phyloP scores from a whole-genome alignment of 345 rosid genomes.

The Bruguiera gymnorhiza region DNA sequence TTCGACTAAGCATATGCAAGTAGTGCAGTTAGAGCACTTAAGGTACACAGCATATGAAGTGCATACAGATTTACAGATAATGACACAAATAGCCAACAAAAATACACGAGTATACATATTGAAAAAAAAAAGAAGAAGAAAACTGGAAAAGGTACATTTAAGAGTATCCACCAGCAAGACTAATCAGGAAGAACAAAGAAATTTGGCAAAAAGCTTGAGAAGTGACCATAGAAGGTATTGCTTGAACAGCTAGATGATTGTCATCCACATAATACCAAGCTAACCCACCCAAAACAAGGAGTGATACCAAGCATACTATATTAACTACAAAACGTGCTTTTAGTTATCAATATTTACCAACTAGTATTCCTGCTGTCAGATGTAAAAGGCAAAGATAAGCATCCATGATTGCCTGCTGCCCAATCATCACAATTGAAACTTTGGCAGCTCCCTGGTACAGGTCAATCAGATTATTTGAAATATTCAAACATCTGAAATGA shows the following conservation, averaged over 20 bases:
- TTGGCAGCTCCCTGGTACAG: slow-evolving; percentile 91
- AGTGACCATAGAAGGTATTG: background rate
- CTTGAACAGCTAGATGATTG: background rate
- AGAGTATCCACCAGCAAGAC: background rate
- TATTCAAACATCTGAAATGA: no score
- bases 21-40: background rate
- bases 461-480: slow-evolving; percentile 17
- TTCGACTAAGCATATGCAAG: background rate
- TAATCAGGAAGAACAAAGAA: background rate
- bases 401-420: slow-evolving; percentile 99
- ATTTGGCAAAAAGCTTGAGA: background rate
- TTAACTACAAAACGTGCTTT: background rate
- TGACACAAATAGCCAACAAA: no score
- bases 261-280: background rate
- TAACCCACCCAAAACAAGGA: background rate
- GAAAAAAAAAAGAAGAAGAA: background rate
- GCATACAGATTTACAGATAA: no score
- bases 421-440: slow-evolving; percentile 89
- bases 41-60: background rate
- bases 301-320: background rate
- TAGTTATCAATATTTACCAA: slow-evolving; percentile 51
- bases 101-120: background rate
- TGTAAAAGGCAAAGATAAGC: slow-evolving; percentile 95
- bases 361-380: slow-evolving; percentile 93
- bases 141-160: background rate